Evolutionary conservation across 2,329 filamentous ascomycete genomes (phyloP).

Genomic region (Hypoxylon sp.): DNA sequence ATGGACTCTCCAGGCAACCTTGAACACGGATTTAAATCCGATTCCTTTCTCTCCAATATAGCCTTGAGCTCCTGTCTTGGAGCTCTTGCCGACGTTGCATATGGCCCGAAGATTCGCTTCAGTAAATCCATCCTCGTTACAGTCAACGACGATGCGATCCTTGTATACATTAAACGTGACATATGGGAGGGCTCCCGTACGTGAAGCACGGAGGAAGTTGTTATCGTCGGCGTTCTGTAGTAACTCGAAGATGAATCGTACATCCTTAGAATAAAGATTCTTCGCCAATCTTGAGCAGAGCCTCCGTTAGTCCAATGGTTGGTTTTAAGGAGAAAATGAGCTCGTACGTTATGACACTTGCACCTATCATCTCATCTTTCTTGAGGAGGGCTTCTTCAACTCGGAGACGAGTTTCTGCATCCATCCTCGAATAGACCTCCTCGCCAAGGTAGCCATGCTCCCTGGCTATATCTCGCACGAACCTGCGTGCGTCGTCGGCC

Average conservation of each 20-base stretch:
- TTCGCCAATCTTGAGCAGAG: slow-evolving; percentile 57
- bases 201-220: slow-evolving; percentile 53
- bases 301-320: not conserved
- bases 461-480: slow-evolving; percentile 42
- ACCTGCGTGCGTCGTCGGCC: slow-evolving; percentile 19
- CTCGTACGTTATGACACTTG: slow-evolving; percentile 47
- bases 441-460: slow-evolving; percentile 47
- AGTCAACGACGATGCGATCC: slow-evolving; percentile 61
- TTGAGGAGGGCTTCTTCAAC: slow-evolving; percentile 38
- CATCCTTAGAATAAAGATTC: slow-evolving; percentile 60
- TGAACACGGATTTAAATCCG: slow-evolving; percentile 68
- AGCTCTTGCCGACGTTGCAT: slow-evolving; percentile 62
- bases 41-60: slow-evolving; percentile 68
- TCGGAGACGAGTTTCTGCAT: slow-evolving; percentile 17
- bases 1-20: slow-evolving; percentile 60
- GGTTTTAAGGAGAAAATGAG: not conserved
- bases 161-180: slow-evolving; percentile 57
- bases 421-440: slow-evolving; percentile 33
- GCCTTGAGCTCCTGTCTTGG: slow-evolving; percentile 59
- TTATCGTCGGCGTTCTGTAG: slow-evolving; percentile 71
- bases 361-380: slow-evolving; percentile 41
- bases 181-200: slow-evolving; percentile 48
- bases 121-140: slow-evolving; percentile 66
- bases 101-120: slow-evolving; percentile 61
- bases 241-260: slow-evolving; percentile 67